These are phyloP conservation scores for Papiliotrema fonsecae DNA, from an alignment of 1,284 basidiomycete genomes.

Conservation along the genomic window DNA sequence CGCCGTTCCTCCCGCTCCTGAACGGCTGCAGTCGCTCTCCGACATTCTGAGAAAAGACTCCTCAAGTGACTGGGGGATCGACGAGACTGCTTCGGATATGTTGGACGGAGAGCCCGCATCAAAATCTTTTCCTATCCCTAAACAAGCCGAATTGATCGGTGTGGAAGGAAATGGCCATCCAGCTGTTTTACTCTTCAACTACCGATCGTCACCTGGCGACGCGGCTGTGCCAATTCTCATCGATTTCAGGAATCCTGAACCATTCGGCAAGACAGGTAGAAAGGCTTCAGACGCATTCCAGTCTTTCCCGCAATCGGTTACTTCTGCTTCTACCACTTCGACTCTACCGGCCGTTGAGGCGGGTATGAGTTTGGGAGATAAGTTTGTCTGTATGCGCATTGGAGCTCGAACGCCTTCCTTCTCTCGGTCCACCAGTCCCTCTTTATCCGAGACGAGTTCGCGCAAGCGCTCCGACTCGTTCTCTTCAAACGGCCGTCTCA, in stretches of 20 bases:
- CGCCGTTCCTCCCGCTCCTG: background rate
- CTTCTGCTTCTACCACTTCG: background rate
- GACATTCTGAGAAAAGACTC: conserved; percentile 4
- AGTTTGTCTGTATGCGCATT: background rate
- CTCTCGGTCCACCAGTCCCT: background rate
- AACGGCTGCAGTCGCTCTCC: conserved; percentile 2
- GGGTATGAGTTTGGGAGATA: background rate
- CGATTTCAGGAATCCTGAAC: conserved; percentile 4
- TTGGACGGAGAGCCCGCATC: conserved; percentile 1
- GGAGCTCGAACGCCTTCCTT: conserved; percentile 3
- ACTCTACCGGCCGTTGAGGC: too few relatives aligned
- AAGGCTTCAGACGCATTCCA: background rate
- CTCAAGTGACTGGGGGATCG: conserved; percentile 1
- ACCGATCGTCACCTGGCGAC: conserved; percentile 4
- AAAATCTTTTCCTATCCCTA: conserved; percentile 1
- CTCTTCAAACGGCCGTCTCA: conserved; percentile 6
- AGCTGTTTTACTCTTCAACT: conserved; percentile 5
- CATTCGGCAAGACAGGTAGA: background rate
- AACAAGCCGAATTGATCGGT: background rate
- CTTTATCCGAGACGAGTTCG: background rate
- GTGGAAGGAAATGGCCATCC: conserved; percentile 2
- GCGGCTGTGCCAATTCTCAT: conserved; percentile 6
- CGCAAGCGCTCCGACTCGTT: background rate
- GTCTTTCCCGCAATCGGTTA: background rate
- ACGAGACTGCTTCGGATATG: conserved; percentile 1